Percentiles rank a stretch among this genome's conserved stretches.
Evolutionary conservation across 139 green algal genomes (phyloP).

Genomic region (Coccomyxa sp.): DNA sequence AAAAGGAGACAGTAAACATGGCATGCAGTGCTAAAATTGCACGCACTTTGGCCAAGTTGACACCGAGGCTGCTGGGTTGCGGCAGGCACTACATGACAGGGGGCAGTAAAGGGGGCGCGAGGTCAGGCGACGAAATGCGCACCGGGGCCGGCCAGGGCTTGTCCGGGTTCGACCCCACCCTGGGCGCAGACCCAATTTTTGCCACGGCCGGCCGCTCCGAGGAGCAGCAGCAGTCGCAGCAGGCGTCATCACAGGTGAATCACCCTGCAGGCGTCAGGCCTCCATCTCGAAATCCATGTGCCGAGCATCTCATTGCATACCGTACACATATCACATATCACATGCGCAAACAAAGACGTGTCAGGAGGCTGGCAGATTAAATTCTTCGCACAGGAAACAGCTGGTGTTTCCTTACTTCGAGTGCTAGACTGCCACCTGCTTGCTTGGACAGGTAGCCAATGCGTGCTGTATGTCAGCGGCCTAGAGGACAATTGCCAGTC

Average conservation of each 20-base stretch:
- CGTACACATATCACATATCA: not conserved
- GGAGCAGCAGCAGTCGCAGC: slow-evolving; percentile 1
- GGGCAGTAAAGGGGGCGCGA: slow-evolving; percentile 31
- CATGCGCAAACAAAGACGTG: not conserved
- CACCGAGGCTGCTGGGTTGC: not conserved
- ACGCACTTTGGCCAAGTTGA: too few species aligned
- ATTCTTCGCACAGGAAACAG: too few species aligned
- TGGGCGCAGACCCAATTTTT: slow-evolving; percentile 12
- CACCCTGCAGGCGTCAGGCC: not conserved
- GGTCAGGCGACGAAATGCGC: not conserved
- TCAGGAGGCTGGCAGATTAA: not conserved
- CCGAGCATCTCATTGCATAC: not conserved
- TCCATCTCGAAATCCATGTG: too few species aligned
- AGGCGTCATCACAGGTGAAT: not conserved
- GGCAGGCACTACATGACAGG: slow-evolving; percentile 64
- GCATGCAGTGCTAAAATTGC: too few species aligned
- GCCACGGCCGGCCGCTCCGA: too few species aligned
- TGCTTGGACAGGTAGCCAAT: too few species aligned
- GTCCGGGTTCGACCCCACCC: slow-evolving; percentile 41
- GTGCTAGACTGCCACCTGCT: too few species aligned
- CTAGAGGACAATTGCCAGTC: too few species aligned
- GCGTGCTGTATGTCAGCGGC: too few species aligned
- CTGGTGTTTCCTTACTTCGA: too few species aligned
- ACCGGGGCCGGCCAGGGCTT: slow-evolving; percentile 23
- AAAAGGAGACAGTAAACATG: too few species aligned